Conservation (phyloP, 768 basidiomycete species). For the Naganishia kalamii region DNA sequence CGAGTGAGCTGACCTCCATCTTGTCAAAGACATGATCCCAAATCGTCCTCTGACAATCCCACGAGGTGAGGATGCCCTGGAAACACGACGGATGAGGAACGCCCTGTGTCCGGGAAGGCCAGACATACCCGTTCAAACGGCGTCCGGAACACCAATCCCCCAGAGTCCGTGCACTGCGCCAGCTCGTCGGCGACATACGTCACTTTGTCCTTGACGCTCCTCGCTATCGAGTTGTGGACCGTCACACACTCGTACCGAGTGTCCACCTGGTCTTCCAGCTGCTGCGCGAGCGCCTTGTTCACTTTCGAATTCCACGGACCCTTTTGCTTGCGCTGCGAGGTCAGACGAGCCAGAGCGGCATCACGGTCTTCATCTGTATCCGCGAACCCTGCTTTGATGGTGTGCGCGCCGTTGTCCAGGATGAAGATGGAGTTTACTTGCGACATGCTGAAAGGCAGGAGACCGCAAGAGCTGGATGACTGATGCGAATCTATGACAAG, state of each 20-base stretch:
- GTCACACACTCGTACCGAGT: background rate
- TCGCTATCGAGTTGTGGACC: constrained; percentile 66
- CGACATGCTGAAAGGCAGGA: background rate
- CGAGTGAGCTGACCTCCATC: background rate
- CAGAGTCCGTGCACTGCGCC: constrained; percentile 65
- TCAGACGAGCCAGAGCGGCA: background rate
- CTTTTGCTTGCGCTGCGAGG: background rate
- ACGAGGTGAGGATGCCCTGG: constrained; percentile 86
- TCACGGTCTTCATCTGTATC: background rate
- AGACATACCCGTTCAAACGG: constrained; percentile 75
- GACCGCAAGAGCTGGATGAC: too few relatives aligned
- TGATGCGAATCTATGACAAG: background rate
- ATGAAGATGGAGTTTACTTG: constrained; percentile 53
- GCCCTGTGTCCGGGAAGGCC: background rate
- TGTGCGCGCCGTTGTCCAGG: constrained; percentile 80
- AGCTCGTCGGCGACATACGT: constrained; percentile 85
- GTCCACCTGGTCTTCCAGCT: background rate
- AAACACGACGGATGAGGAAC: background rate
- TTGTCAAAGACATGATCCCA: constrained; percentile 86
- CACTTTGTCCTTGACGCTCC: constrained; percentile 73
- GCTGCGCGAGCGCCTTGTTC: constrained; percentile 39
- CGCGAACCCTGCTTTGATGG: constrained; percentile 56
- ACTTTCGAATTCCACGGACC: constrained; percentile 50
- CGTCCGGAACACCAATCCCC: constrained; percentile 71
- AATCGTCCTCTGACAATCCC: constrained; percentile 89